These are phyloP conservation scores for Rutstroemia sydowiana DNA, from an alignment of 2,329 filamentous ascomycete species.

Conservation along the genomic window DNA sequence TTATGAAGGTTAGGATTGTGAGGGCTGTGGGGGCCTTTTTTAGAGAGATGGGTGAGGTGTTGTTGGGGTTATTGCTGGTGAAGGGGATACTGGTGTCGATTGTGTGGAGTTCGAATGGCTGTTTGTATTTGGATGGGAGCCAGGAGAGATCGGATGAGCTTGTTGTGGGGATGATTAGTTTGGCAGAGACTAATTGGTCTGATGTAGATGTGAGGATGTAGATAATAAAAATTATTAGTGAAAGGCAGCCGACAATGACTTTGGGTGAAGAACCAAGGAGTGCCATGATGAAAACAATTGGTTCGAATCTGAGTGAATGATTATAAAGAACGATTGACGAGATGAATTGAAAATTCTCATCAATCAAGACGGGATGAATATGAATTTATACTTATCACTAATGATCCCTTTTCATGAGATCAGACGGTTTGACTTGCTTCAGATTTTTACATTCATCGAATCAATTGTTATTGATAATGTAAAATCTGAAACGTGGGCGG, in stretches of 20 bases:
- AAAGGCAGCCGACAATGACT: slow-evolving; percentile 7
- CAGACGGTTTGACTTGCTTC: neutral
- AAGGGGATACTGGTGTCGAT: slow-evolving; percentile 22
- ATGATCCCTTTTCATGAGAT: neutral
- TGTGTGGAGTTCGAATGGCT: slow-evolving; percentile 23
- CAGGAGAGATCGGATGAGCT: slow-evolving; percentile 32
- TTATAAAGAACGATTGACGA: neutral
- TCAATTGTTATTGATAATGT: no score
- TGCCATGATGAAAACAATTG: neutral
- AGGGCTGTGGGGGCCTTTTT: slow-evolving; percentile 46
- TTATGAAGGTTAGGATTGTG: slow-evolving; percentile 43
- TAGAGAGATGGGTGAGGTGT: slow-evolving; percentile 29
- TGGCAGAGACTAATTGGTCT: neutral
- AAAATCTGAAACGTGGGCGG: neutral
- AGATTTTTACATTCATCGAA: slow-evolving; percentile 8
- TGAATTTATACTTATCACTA: neutral
- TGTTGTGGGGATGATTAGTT: slow-evolving; percentile 45
- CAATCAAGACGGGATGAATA: neutral
- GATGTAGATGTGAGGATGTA: slow-evolving; percentile 5
- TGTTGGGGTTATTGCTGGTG: slow-evolving; percentile 35
- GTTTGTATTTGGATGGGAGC: slow-evolving; percentile 9
- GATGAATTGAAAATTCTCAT: neutral
- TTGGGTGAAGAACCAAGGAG: neutral
- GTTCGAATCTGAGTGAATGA: neutral
- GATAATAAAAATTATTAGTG: slow-evolving; percentile 1